Evolutionary conservation across 2,329 filamentous ascomycete species (phyloP), one percentile per base, ranked within the genome.

Genomic region (Eutypella sp.): DNA sequence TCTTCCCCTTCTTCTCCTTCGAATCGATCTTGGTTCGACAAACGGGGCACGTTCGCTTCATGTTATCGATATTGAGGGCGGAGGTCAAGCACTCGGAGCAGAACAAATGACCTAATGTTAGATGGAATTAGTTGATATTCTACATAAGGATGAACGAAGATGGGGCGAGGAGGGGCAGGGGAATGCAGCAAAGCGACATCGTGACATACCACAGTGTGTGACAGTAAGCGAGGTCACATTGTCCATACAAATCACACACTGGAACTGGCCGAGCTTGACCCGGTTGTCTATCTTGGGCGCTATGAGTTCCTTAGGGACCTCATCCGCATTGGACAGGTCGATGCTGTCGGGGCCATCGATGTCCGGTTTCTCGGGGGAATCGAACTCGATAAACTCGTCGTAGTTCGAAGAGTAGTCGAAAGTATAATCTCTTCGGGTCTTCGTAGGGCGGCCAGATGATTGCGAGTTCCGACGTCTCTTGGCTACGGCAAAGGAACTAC

Each of bases 231-330:
- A 68, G 2, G 72, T 75, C 22, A 71, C 75, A 49, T 79, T 71
- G 49, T 85, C 82, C 78, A 85, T 81, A 63, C 82, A 85, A 47
- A 85, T 85, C 37, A 81, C 79, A 50, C 82, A 85, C 62, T 84
- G 78, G 40, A 84, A 81, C 4, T 69, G 67, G 38, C 72, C 68
- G 15, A 85, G 62, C 59, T 77, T 80, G 57, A 71, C 61, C 42
- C 64, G 70, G 10, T 73, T 76, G 42, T 77, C 74, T 41, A 69
- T 67, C 44, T 72, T 67, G 10, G 69, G 69, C 49, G 69, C 67
- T 47, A 66, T 63, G n/a, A 73, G 59, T 40, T 73, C 64, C 10
- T 67, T 60, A 0, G 71, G 71, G 2, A 74, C 64, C 31, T 71
- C 69, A 10, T 69, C 71, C 5, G 66, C 64, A 48, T 72, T 69